These are phyloP conservation scores for Fusarium clavum DNA, from an alignment of 2,329 filamentous ascomycete species.

Conservation along the genomic window DNA sequence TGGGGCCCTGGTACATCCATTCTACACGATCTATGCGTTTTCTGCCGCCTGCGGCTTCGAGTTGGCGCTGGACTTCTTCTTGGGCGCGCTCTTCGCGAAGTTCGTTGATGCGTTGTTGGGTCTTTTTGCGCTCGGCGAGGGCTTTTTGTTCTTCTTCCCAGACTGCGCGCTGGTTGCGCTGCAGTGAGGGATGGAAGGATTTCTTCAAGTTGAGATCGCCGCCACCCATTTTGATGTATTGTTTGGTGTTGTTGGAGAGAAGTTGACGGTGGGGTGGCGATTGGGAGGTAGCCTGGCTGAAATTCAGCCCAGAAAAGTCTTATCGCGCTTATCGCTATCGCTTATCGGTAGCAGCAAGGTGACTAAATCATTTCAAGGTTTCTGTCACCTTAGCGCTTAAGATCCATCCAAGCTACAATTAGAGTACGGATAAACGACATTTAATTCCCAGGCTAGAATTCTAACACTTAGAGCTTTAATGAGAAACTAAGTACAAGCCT, in stretches of 20 bases:
- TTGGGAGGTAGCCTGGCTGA: slow-evolving; percentile 18
- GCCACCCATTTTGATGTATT: slow-evolving; percentile 77
- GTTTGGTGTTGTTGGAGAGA: slow-evolving; percentile 2
- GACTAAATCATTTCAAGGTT: background rate
- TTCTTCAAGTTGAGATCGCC: slow-evolving; percentile 96
- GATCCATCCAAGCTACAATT: background rate
- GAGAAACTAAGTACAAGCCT: fast-evolving
- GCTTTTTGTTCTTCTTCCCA: slow-evolving; percentile 94
- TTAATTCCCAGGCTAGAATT: background rate
- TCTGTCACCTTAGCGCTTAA: background rate
- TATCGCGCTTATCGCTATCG: slow-evolving; percentile 25
- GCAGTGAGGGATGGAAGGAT: slow-evolving; percentile 91
- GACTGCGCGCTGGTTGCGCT: slow-evolving; percentile 90
- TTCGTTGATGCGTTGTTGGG: slow-evolving; percentile 91
- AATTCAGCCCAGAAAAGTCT: slow-evolving; percentile 35
- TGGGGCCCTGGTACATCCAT: slow-evolving; percentile 97
- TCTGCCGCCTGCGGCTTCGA: slow-evolving; percentile 87
- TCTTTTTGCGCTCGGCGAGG: slow-evolving; percentile 93
- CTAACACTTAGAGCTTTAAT: background rate
- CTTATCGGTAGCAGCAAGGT: slow-evolving; percentile 14
- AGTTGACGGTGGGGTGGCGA: slow-evolving; percentile 36
- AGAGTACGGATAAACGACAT: background rate
- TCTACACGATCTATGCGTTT: slow-evolving; percentile 87
- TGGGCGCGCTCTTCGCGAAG: slow-evolving; percentile 93
- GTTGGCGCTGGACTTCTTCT: slow-evolving; percentile 89